A percentile compares a stretch with the other conserved stretches of the same genome.
phyloP scores from a whole-genome alignment of 352 stramenopile genomes.

The Pythium folliculosum region DNA sequence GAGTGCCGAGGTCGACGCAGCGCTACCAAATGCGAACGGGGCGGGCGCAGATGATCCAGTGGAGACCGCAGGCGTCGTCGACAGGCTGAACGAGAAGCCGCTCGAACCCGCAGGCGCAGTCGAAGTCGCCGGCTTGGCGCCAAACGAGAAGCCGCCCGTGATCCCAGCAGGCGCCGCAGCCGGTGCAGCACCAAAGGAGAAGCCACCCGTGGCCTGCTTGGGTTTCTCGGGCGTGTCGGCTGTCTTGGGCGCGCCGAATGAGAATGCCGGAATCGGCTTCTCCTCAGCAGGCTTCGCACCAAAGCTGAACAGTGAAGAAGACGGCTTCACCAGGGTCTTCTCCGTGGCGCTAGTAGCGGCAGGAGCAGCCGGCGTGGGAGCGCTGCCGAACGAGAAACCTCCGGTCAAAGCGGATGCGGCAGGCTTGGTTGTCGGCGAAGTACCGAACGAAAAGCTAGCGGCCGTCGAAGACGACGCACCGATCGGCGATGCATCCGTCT shows the following conservation, averaged over 20 bases:
- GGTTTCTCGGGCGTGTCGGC: slow-evolving; percentile 2
- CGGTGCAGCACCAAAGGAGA: slow-evolving; percentile 16
- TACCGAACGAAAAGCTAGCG: slow-evolving; percentile 10
- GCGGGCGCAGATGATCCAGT: slow-evolving; percentile 18
- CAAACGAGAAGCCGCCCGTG: slow-evolving; percentile 47
- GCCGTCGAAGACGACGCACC: not conserved
- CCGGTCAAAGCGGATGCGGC: not conserved
- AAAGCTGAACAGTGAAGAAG: slow-evolving; percentile 22
- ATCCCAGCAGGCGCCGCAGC: not conserved
- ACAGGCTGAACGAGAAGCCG: slow-evolving; percentile 41
- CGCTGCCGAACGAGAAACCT: slow-evolving; percentile 5
- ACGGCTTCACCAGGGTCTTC: slow-evolving; percentile 9
- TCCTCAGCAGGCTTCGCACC: slow-evolving; percentile 33
- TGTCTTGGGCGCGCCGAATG: slow-evolving; percentile 17
- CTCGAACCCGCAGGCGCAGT: slow-evolving; percentile 18
- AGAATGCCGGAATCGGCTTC: slow-evolving; percentile 38
- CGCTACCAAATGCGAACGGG: slow-evolving; percentile 28
- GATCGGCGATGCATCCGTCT: not conserved
- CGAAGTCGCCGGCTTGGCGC: slow-evolving; percentile 25
- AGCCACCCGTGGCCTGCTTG: slow-evolving; percentile 28
- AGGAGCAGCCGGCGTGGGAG: not conserved
- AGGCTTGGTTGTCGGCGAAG: slow-evolving; percentile 10
- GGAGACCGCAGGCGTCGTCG: slow-evolving; percentile 17
- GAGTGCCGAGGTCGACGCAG: slow-evolving; percentile 25
- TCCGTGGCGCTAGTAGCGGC: slow-evolving; percentile 10